These are phyloP conservation scores for Starmerella floricola DNA, from an alignment of 805 yeast genomes.

Conservation along the genomic window DNA sequence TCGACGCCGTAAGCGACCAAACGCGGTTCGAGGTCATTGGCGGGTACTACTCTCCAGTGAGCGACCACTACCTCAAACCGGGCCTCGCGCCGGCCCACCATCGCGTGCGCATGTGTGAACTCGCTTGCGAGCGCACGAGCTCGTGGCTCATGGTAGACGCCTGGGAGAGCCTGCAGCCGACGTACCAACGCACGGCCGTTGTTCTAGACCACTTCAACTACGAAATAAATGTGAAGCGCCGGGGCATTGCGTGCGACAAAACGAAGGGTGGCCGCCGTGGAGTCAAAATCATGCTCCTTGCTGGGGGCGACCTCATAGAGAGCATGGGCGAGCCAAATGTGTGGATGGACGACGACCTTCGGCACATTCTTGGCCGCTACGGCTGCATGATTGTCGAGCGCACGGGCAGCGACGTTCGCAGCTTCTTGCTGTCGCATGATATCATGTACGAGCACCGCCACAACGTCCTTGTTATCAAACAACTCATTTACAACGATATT, in stretches of 20 bases:
- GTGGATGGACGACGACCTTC: constrained; percentile 93
- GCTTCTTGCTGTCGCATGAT: constrained; percentile 84
- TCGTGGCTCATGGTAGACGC: constrained; percentile 99
- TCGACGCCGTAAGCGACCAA: constrained; percentile 81
- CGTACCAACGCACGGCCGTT: constrained; percentile 85
- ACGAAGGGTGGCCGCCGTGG: constrained; percentile 44
- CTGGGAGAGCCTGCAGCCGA: constrained; percentile 90
- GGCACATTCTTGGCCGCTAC: constrained; percentile 87
- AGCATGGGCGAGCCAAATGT: constrained; percentile 99
- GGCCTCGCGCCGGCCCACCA: constrained; percentile 84
- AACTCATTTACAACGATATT: constrained; percentile 90
- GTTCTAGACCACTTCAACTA: constrained; percentile 94
- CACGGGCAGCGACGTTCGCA: constrained; percentile 91
- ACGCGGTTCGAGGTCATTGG: constrained; percentile 93
- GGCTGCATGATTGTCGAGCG: constrained; percentile 95
- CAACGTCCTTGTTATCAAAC: constrained; percentile 88
- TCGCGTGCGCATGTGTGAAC: constrained; percentile 94
- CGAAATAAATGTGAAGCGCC: constrained; percentile 80
- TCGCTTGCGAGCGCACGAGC: constrained; percentile 93
- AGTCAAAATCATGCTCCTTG: constrained; percentile 86
- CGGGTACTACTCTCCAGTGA: constrained; percentile 89
- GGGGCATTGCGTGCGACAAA: constrained; percentile 52
- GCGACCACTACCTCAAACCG: constrained; percentile 79
- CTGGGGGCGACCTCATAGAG: constrained; percentile 96
- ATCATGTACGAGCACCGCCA: constrained; percentile 93